A percentile compares a stretch with the other conserved stretches of the same genome.
Evolutionary conservation across 1,139 yeast species (phyloP).

Genomic region (Yamadazyma sp.): DNA sequence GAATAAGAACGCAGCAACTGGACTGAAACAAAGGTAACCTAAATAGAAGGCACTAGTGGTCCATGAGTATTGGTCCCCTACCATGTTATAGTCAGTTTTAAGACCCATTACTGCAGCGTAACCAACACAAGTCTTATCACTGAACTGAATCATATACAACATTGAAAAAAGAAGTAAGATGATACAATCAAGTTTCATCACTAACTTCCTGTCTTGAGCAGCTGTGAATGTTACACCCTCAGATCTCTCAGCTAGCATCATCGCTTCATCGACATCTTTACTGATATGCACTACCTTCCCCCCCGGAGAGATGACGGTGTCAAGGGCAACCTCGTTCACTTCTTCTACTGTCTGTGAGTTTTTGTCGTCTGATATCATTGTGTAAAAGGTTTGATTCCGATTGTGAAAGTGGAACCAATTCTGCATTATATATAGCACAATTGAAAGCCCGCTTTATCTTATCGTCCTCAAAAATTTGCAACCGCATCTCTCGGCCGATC

Average conservation of each 20-base stretch:
- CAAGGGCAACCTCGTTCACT: neutral
- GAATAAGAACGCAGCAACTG: slow-evolving; percentile 42
- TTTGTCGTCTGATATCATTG: too few species aligned
- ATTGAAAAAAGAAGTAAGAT: slow-evolving; percentile 13
- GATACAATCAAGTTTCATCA: slow-evolving; percentile 46
- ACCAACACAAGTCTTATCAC: slow-evolving; percentile 63
- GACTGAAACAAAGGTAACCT: slow-evolving; percentile 50
- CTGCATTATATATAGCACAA: neutral
- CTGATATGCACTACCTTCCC: slow-evolving; percentile 27
- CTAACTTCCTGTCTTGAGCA: slow-evolving; percentile 15
- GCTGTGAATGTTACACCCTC: slow-evolving; percentile 8
- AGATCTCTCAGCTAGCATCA: slow-evolving; percentile 18
- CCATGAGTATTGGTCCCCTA: slow-evolving; percentile 53
- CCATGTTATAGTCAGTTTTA: slow-evolving; percentile 26
- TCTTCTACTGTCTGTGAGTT: neutral
- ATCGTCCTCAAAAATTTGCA: neutral
- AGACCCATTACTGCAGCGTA: slow-evolving; percentile 65
- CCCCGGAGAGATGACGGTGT: slow-evolving; percentile 19
- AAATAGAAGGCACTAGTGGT: slow-evolving; percentile 57
- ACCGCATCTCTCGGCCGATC: neutral
- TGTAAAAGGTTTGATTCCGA: too few species aligned
- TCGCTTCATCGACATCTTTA: slow-evolving; percentile 36
- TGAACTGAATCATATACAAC: slow-evolving; percentile 58
- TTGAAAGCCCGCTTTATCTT: neutral
- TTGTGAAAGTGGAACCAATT: neutral